A percentile compares a stretch with the other conserved stretches of the same genome.
Conservation (phyloP, 2,329 filamentous ascomycete genomes). For the Diatrype stigma region DNA sequence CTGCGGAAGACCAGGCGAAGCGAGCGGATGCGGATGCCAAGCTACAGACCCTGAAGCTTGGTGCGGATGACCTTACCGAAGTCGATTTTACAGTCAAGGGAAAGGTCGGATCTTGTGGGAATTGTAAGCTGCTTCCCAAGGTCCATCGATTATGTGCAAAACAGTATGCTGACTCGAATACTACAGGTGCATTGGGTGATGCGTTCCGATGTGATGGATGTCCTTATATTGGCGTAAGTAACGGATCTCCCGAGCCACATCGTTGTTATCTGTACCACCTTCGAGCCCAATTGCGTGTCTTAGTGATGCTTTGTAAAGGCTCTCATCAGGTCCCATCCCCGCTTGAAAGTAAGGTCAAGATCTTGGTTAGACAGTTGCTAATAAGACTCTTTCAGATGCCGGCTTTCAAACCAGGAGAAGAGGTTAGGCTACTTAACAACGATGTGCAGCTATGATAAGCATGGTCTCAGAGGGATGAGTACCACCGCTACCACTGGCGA, state of each 20-base stretch:
- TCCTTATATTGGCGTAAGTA: conserved; percentile 25
- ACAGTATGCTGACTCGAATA: conserved; percentile 29
- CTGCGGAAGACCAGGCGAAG: conserved; percentile 74
- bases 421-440: conserved; percentile 83
- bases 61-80: conserved; percentile 75
- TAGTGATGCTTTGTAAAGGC: no score
- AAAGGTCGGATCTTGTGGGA: conserved; percentile 91
- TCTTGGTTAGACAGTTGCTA: conserved; percentile 68
- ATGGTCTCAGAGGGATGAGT: not conserved
- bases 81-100: conserved; percentile 97
- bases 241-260: conserved; percentile 28
- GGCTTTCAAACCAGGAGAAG: conserved; percentile 94
- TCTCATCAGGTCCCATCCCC: no score
- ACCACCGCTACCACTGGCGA: no score
- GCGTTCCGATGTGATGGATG: conserved; percentile 72
- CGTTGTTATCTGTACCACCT: no score
- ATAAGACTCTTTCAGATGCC: conserved; percentile 47
- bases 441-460: conserved; percentile 67
- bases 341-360: conserved; percentile 45
- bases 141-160: not conserved
- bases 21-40: conserved; percentile 58
- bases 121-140: conserved; percentile 41
- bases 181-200: conserved; percentile 67
- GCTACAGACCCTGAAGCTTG: conserved; percentile 66
- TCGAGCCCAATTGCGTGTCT: no score